A percentile compares a stretch with the other conserved stretches of the same genome.
phyloP scores from a whole-genome alignment of 2,329 filamentous ascomycete genomes.

The Fusarium continuum region DNA sequence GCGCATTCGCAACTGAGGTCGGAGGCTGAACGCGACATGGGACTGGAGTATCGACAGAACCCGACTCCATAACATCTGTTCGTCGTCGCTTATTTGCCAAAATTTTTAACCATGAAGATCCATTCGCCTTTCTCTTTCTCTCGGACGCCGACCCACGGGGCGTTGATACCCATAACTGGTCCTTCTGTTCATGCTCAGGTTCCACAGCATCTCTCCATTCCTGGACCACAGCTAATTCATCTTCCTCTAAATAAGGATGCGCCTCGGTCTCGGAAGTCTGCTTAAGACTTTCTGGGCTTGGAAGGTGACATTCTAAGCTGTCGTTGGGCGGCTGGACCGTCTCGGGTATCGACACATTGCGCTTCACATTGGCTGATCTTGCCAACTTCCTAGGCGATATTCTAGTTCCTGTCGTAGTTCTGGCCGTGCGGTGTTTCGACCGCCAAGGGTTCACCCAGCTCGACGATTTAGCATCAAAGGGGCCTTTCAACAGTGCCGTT shows the following conservation, averaged over 20 bases:
- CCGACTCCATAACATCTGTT: slow-evolving; percentile 34
- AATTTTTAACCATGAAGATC: slow-evolving; percentile 48
- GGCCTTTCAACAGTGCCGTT: slow-evolving; percentile 69
- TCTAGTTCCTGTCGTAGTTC: slow-evolving; percentile 5
- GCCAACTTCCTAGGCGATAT: slow-evolving; percentile 31
- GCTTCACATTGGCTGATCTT: slow-evolving; percentile 19
- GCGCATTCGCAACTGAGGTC: background rate
- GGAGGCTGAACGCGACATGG: slow-evolving; percentile 9
- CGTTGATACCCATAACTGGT: slow-evolving; percentile 38
- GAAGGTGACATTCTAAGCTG: slow-evolving; percentile 52
- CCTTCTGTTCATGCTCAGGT: slow-evolving; percentile 9
- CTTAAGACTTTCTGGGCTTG: slow-evolving; percentile 53
- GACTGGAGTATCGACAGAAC: slow-evolving; percentile 35
- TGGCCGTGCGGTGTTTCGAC: slow-evolving; percentile 41
- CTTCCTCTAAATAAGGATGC: slow-evolving; percentile 46
- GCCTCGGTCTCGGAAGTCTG: slow-evolving; percentile 43
- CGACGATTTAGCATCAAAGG: slow-evolving; percentile 57
- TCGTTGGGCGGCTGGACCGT: slow-evolving; percentile 20
- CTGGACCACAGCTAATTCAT: slow-evolving; percentile 47
- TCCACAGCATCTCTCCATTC: slow-evolving; percentile 47
- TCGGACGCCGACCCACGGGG: slow-evolving; percentile 24
- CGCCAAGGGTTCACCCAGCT: slow-evolving; percentile 50
- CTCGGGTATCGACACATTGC: slow-evolving; percentile 29
- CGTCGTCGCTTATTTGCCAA: slow-evolving; percentile 44
- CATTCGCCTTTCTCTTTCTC: slow-evolving; percentile 40